Evolutionary conservation across 768 basidiomycete species (phyloP).

Genomic region (Pleurotus sapidus): DNA sequence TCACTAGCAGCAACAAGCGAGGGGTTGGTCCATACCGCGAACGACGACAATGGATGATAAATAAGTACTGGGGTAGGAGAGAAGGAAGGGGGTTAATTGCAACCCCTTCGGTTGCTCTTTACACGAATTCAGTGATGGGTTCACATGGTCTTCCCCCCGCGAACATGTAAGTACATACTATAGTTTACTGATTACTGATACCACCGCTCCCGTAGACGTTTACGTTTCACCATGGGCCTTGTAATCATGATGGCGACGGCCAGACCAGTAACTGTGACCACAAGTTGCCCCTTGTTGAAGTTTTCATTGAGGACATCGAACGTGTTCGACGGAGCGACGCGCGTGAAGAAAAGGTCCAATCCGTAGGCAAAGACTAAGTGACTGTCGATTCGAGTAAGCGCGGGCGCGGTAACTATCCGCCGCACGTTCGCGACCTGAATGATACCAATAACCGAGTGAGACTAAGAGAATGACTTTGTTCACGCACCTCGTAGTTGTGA

Average conservation of each 20-base stretch:
- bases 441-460: background rate
- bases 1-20: too few species aligned
- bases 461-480: background rate
- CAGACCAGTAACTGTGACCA: conserved; percentile 75
- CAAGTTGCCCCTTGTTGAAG: conserved; percentile 92
- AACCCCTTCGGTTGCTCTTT: background rate
- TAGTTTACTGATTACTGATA: conserved; percentile 40
- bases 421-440: conserved; percentile 67
- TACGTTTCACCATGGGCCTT: conserved; percentile 76
- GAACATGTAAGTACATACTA: background rate
- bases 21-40: too few species aligned
- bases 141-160: background rate
- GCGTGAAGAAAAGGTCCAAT: conserved; percentile 85
- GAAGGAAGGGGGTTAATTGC: background rate
- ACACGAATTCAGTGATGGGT: background rate
- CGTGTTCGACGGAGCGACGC: conserved; percentile 81
- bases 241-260: conserved; percentile 74
- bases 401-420: conserved; percentile 73
- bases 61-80: background rate
- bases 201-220: conserved; percentile 69
- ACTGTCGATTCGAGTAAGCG: conserved; percentile 90
- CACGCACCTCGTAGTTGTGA: conserved; percentile 41
- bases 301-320: conserved; percentile 91
- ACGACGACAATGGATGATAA: background rate
- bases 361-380: conserved; percentile 84